These are phyloP conservation scores for Suhomyces kunorum DNA, from an alignment of 1,139 yeast species.

Conservation along the genomic window DNA sequence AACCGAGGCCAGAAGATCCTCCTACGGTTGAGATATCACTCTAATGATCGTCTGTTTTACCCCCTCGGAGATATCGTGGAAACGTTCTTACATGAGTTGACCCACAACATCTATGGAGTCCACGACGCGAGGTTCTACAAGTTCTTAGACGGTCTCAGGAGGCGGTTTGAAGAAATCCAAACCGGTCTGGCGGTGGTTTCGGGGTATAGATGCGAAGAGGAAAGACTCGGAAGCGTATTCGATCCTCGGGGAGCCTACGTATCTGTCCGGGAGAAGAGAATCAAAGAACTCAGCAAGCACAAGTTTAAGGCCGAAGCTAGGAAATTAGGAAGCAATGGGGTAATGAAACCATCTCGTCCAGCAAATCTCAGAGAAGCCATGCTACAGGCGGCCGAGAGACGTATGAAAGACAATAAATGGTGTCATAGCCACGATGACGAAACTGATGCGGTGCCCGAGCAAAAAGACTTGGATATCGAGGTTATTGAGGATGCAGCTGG, in stretches of 20 bases:
- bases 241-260: slow-evolving; percentile 21
- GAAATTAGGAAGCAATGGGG: slow-evolving; percentile 29
- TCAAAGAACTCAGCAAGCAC: slow-evolving; percentile 38
- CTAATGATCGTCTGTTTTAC: slow-evolving; percentile 57
- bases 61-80: slow-evolving; percentile 73
- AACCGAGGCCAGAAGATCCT: slow-evolving; percentile 77
- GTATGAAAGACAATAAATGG: slow-evolving; percentile 59
- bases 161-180: slow-evolving; percentile 58
- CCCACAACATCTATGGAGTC: slow-evolving; percentile 78
- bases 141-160: slow-evolving; percentile 60
- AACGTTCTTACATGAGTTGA: slow-evolving; percentile 84
- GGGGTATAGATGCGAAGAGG: slow-evolving; percentile 54
- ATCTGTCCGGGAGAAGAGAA: slow-evolving; percentile 39
- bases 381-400: slow-evolving; percentile 66
- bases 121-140: slow-evolving; percentile 75
- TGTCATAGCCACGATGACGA: slow-evolving; percentile 37
- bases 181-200: slow-evolving; percentile 36
- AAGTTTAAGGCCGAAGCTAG: slow-evolving; percentile 44
- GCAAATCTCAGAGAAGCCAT: slow-evolving; percentile 43
- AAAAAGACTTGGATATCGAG: slow-evolving; percentile 20
- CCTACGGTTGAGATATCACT: slow-evolving; percentile 64
- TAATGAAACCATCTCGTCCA: slow-evolving; percentile 6
- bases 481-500: slow-evolving; percentile 12
- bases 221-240: slow-evolving; percentile 46
- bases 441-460: slow-evolving; percentile 21